A percentile compares a stretch with the other conserved stretches of the same genome.
These are phyloP conservation scores for Pisolithus marmoratus DNA, from an alignment of 768 basidiomycete species.

Conservation along the genomic window DNA sequence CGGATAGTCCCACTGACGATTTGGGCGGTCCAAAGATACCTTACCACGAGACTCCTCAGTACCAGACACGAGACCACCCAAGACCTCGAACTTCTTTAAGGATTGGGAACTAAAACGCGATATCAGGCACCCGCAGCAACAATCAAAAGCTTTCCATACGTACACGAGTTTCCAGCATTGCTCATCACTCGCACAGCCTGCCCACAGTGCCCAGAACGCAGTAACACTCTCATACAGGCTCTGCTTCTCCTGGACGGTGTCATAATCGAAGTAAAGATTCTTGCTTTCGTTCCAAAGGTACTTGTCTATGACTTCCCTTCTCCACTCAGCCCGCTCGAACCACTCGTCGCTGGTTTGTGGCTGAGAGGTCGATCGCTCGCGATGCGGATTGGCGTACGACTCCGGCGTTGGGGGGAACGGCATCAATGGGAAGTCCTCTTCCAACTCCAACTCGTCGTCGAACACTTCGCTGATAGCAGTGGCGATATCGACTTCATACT, in stretches of 20 bases:
- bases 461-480: conserved; percentile 95
- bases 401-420: conserved; percentile 85
- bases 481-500: conserved; percentile 98
- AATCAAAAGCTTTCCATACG: conserved; percentile 27
- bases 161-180: conserved; percentile 93
- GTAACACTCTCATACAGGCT: conserved; percentile 97
- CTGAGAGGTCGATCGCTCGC: conserved; percentile 54
- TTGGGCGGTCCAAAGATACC: conserved; percentile 92
- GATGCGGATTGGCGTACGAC: conserved; percentile 56
- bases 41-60: conserved; percentile 95
- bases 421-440: conserved; percentile 85
- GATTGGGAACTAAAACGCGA: conserved; percentile 59
- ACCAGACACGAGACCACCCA: conserved; percentile 92
- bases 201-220: conserved; percentile 94
- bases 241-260: conserved; percentile 86
- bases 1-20: conserved; percentile 99
- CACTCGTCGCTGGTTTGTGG: conserved; percentile 81
- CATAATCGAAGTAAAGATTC: conserved; percentile 93
- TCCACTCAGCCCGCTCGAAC: conserved; percentile 84
- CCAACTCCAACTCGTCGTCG: conserved; percentile 84
- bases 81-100: conserved; percentile 91
- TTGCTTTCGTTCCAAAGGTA: conserved; percentile 97
- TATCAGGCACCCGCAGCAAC: conserved; percentile 11
- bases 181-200: conserved; percentile 93
- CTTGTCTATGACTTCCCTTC: conserved; percentile 83